Percentiles rank a stretch among this genome's conserved stretches.
These are phyloP conservation scores for Geotrichum restrictum DNA, from an alignment of 1,139 yeast species.

Conservation along the genomic window DNA sequence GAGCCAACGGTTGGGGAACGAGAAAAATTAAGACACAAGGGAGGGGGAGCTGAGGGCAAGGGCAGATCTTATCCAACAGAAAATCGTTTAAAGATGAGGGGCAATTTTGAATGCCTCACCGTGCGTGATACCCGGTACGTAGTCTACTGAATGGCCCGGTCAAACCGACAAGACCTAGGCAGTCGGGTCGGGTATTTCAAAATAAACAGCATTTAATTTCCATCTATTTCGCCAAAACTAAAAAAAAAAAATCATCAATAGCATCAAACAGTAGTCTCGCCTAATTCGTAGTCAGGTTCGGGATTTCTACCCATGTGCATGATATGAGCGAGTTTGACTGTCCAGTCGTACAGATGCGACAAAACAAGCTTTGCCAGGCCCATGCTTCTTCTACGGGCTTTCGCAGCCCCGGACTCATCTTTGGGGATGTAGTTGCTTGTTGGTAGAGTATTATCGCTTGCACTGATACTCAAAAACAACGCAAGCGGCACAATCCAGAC, in stretches of 20 bases:
- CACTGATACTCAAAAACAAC: neutral
- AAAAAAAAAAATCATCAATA: too few species aligned
- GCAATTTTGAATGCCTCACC: neutral
- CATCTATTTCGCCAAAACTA: too few species aligned
- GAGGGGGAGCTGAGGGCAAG: conserved; percentile 3
- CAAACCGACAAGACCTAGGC: neutral
- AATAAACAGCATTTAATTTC: neutral
- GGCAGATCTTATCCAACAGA: neutral
- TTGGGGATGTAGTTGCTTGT: too few species aligned
- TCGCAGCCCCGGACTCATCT: neutral
- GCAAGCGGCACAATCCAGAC: neutral
- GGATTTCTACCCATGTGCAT: too few species aligned
- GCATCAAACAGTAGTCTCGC: too few species aligned
- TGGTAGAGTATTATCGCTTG: neutral
- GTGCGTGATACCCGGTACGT: too few species aligned
- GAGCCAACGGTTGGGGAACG: neutral
- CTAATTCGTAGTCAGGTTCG: too few species aligned
- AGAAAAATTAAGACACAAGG: neutral
- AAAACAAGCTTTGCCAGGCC: neutral
- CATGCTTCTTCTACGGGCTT: neutral
- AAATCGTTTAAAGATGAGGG: neutral
- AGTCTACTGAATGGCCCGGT: too few species aligned
- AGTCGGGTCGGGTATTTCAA: neutral
- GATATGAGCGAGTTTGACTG: neutral
- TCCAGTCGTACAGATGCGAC: neutral